Conservation (phyloP, 306 rosid species). For the Rosa chinensis region DNA sequence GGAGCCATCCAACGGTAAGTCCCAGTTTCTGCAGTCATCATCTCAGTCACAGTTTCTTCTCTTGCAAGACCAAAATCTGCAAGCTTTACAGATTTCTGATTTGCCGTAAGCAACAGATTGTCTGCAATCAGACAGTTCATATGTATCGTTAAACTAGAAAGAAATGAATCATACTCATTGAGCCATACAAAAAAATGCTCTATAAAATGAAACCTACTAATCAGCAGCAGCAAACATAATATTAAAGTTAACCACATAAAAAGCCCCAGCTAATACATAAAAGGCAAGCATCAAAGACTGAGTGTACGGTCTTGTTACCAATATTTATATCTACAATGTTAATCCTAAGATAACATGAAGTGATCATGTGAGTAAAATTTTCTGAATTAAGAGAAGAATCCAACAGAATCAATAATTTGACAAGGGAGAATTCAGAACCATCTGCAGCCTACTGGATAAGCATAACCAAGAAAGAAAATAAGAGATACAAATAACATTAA, state of each 20-base stretch:
- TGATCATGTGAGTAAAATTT: background rate
- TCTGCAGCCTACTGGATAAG: background rate
- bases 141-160: background rate
- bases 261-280: background rate
- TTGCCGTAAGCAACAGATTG: conserved; percentile 83
- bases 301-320: background rate
- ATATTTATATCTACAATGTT: background rate
- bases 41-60: conserved; percentile 94
- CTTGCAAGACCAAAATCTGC: conserved; percentile 98
- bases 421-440: background rate
- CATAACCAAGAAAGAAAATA: conserved; percentile 3
- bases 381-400: background rate
- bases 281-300: background rate
- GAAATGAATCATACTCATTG: background rate
- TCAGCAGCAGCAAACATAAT: background rate
- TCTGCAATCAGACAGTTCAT: conserved; percentile 49
- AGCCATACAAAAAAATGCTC: conserved; percentile 2
- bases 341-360: background rate
- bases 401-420: background rate
- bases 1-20: conserved; percentile 99
- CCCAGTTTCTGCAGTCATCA: conserved; percentile 99
- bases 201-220: background rate
- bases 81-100: conserved; percentile 84
- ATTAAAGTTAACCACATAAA: background rate
- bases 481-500: background rate